These are phyloP conservation scores for Rhodosporidiobolus odoratus DNA, from an alignment of 768 basidiomycete genomes.

Conservation along the genomic window DNA sequence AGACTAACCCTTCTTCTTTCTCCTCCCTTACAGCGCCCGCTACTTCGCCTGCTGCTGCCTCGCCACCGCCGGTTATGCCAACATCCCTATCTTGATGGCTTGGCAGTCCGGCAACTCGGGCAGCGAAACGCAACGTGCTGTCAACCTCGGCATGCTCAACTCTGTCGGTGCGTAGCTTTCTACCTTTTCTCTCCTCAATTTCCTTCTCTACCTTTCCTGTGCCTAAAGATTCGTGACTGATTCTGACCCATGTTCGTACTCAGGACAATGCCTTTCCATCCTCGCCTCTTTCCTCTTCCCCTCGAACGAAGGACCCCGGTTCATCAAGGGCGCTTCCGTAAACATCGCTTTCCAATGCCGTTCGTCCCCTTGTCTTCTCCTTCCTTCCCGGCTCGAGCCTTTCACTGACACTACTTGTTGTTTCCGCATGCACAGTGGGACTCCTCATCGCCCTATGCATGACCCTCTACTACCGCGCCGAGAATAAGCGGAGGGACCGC, in stretches of 20 bases:
- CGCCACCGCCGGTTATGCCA: slow-evolving; percentile 40
- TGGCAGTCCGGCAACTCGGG: slow-evolving; percentile 47
- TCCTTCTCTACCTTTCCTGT: background rate
- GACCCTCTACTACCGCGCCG: slow-evolving; percentile 46
- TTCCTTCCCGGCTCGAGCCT: background rate
- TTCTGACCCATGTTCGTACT: background rate
- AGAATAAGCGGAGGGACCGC: slow-evolving; percentile 47
- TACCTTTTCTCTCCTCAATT: background rate
- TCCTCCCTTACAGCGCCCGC: slow-evolving; percentile 38
- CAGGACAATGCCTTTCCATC: slow-evolving; percentile 47
- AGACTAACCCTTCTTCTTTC: background rate
- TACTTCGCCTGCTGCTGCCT: slow-evolving; percentile 49
- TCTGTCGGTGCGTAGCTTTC: slow-evolving; percentile 9
- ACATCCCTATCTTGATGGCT: slow-evolving; percentile 38
- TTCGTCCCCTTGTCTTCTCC: background rate
- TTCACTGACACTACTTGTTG: background rate
- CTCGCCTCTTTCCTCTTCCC: slow-evolving; percentile 46
- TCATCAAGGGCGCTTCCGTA: slow-evolving; percentile 44
- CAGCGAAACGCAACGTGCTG: slow-evolving; percentile 46
- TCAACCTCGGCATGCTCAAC: slow-evolving; percentile 49
- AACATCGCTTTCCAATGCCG: slow-evolving; percentile 47
- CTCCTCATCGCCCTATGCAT: slow-evolving; percentile 43
- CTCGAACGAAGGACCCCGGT: slow-evolving; percentile 45
- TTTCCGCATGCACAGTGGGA: slow-evolving; percentile 38
- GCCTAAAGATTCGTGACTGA: background rate